Evolutionary conservation across 495 filamentous ascomycete genomes (phyloP), one percentile per base, ranked within the genome.

Genomic region (Margaritispora aquatica): DNA sequence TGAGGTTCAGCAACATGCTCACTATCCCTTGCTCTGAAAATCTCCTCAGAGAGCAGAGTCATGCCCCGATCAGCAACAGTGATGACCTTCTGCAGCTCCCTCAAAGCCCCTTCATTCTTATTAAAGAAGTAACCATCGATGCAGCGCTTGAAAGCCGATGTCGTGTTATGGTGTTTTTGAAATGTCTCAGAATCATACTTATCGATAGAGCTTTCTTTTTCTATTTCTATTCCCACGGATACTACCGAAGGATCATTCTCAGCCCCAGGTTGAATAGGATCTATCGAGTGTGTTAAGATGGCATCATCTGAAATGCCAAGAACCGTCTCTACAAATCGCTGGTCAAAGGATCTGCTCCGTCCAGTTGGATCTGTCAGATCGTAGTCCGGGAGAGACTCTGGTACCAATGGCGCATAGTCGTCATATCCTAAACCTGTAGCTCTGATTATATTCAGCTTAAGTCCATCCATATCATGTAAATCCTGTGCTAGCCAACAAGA

Each of bases 111-210:
- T 38, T 67, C 62, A 53, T 63, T 65, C 26, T 69, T 61, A 36
- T 67, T 65, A 36, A 59, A 53, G 58, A 69, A 69, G 27, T 55
- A 49, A 0, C 67, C 67, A 48, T 69, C 67, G 17, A 69, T 61
- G 24, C 48, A 61, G 5, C 57, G 44, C 26, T 67, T 69, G 47
- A 58, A 65, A 26, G 63, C 38, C 10, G 67, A 67, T 2, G 65
- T 65, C 1, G 67, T 58, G 24, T 67, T 69, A 19, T 59, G 55
- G 55, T 50, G 34, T 15, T 34, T 23, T 26, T 65, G 64, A 34
- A 46, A 65, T 8, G 57, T 57, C 24, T 67, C 60, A 0, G 60
- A 62, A 34, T 69, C 66, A 23, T 61, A 69, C 20, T 62, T 29
- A 26, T 34, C 47, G 21, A 17, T 22, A 26, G 26, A 47, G 23